These are phyloP conservation scores for Xylaria sp. DNA, from an alignment of 2,329 filamentous ascomycete species.

Conservation along the genomic window DNA sequence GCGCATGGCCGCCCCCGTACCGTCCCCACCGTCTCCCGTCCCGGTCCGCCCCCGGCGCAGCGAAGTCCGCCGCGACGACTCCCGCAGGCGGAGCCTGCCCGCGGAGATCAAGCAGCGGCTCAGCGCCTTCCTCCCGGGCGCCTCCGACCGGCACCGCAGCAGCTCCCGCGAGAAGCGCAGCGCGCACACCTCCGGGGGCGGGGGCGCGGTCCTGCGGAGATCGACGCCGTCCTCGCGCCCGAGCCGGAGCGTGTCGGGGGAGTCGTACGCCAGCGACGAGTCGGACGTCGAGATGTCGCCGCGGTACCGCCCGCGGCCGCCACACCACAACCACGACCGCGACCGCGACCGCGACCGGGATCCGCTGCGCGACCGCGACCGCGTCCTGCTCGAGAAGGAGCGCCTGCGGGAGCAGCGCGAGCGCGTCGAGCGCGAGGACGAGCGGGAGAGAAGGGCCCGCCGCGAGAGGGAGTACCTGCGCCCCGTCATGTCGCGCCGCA, in stretches of 20 bases:
- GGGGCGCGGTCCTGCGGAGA: constrained; percentile 27
- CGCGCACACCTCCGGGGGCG: constrained; percentile 3
- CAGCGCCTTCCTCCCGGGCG: constrained; percentile 31
- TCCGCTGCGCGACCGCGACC: constrained; percentile 29
- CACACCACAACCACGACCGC: constrained; percentile 34
- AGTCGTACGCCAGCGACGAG: constrained; percentile 34
- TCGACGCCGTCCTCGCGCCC: constrained; percentile 27
- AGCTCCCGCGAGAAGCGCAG: constrained; percentile 34
- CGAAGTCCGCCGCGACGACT: constrained; percentile 32
- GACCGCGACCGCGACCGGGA: constrained; percentile 29
- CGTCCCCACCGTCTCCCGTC: constrained; percentile 23
- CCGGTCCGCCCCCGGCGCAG: constrained; percentile 27
- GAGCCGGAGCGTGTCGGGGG: constrained; percentile 34
- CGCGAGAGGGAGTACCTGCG: constrained; percentile 34
- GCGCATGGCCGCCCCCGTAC: too few relatives aligned
- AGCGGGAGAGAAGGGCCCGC: constrained; percentile 31
- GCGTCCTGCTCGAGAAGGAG: constrained; percentile 27
- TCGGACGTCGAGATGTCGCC: constrained; percentile 31
- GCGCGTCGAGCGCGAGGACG: constrained; percentile 31
- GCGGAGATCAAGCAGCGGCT: constrained; percentile 35
- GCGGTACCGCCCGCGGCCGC: constrained; percentile 25
- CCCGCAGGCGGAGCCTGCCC: constrained; percentile 32
- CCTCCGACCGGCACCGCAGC: constrained; percentile 35
- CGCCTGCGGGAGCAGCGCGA: constrained; percentile 30
- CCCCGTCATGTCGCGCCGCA: constrained; percentile 30